Percentiles rank a stretch among this genome's conserved stretches.
Evolutionary conservation across 1,284 basidiomycete genomes (phyloP).

Genomic region (Stygiomarasmius scandens): DNA sequence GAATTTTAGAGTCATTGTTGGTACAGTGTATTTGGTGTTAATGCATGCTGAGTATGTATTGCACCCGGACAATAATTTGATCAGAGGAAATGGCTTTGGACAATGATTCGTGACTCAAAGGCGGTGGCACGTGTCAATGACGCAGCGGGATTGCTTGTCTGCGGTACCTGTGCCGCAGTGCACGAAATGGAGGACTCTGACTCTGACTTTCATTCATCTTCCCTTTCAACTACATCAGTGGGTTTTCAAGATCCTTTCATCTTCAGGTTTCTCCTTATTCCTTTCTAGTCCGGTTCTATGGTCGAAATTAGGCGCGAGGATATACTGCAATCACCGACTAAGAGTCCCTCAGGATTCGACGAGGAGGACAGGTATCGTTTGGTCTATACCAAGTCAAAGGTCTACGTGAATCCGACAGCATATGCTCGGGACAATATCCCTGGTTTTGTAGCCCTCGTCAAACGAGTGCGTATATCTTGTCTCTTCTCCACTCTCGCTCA

Average conservation of each 20-base stretch:
- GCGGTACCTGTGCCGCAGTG: neutral
- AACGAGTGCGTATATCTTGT: slow-evolving; percentile 55
- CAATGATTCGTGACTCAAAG: no score
- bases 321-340: slow-evolving; percentile 24
- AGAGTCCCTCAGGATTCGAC: slow-evolving; percentile 18
- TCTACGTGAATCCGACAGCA: slow-evolving; percentile 92
- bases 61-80: no score
- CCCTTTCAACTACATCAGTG: slow-evolving; percentile 48
- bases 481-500: slow-evolving; percentile 16
- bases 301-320: slow-evolving; percentile 70
- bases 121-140: slow-evolving; percentile 6
- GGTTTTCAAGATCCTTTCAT: slow-evolving; percentile 20
- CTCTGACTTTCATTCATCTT: slow-evolving; percentile 30
- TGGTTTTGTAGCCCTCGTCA: slow-evolving; percentile 89
- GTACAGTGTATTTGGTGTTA: no score
- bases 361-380: slow-evolving; percentile 63
- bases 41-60: no score
- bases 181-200: slow-evolving; percentile 24
- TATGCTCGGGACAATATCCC: slow-evolving; percentile 92
- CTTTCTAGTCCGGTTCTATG: slow-evolving; percentile 64
- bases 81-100: no score
- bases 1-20: no score
- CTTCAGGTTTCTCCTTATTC: slow-evolving; percentile 11
- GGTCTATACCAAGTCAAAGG: slow-evolving; percentile 88
- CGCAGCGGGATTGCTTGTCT: neutral